A percentile compares a stretch with the other conserved stretches of the same genome.
Evolutionary conservation across 345 rosid genomes (phyloP).

Genomic region (Eucalyptus curtisii): DNA sequence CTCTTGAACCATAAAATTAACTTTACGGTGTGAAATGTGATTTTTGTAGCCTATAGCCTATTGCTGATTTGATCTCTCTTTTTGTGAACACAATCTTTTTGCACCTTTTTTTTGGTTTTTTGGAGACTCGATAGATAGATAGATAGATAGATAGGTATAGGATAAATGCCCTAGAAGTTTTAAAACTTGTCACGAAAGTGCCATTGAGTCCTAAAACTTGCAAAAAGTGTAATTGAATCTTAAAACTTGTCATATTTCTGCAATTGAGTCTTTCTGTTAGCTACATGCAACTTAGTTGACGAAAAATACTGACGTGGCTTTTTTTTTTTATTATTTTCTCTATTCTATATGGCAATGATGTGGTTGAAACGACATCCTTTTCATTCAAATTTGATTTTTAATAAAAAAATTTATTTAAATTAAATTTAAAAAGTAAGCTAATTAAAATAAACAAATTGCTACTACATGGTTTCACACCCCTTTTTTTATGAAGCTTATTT

Average conservation of each 20-base stretch:
- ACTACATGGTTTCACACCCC: neutral
- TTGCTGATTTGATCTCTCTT: neutral
- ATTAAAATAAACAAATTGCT: neutral
- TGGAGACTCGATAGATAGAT: neutral
- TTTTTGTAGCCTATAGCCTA: neutral
- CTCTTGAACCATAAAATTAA: neutral
- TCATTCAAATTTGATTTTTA: too few species aligned
- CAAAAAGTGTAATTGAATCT: neutral
- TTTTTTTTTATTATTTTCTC: neutral
- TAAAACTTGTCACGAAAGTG: too few species aligned
- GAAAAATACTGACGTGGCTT: fast-evolving
- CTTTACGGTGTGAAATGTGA: neutral
- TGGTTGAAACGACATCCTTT: neutral
- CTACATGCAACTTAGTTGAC: neutral
- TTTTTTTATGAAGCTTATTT: neutral
- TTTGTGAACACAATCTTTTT: neutral
- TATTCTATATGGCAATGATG: neutral
- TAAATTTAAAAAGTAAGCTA: neutral
- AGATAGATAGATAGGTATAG: neutral
- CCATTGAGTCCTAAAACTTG: too few species aligned
- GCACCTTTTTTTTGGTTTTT: neutral
- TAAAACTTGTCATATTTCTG: too few species aligned
- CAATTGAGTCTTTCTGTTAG: too few species aligned
- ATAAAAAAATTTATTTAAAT: too few species aligned
- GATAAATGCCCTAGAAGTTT: neutral